phyloP scores from a whole-genome alignment of 345 rosid genomes.

The Geranium rotundifolium region DNA sequence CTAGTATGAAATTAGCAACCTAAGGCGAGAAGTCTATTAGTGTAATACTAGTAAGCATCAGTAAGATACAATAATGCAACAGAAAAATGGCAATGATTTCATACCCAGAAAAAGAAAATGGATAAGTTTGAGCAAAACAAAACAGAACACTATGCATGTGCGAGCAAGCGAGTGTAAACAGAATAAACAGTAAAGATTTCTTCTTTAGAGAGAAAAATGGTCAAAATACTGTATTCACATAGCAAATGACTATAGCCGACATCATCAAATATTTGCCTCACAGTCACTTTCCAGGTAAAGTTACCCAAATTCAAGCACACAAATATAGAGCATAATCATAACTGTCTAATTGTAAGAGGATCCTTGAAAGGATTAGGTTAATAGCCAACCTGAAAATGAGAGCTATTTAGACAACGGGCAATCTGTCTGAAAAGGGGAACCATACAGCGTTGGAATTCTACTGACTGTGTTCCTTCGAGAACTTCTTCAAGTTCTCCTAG shows the following conservation, averaged over 20 bases:
- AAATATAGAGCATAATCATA: not conserved
- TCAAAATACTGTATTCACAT: too few relatives aligned
- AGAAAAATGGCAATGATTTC: too few relatives aligned
- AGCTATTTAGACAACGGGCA: slow-evolving; percentile 39
- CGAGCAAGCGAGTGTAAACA: not conserved
- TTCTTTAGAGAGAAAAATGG: too few relatives aligned
- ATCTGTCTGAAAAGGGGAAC: slow-evolving; percentile 43
- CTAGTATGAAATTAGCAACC: too few relatives aligned
- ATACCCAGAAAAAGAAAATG: too few relatives aligned
- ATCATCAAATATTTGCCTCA: not conserved
- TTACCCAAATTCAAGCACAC: not conserved
- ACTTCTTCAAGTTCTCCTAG: slow-evolving; percentile 51
- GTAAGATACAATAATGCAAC: too few relatives aligned
- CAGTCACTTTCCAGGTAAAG: not conserved
- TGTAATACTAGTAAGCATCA: too few relatives aligned
- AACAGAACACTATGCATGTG: not conserved
- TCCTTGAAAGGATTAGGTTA: not conserved
- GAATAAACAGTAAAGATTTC: too few relatives aligned
- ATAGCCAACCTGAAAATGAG: slow-evolving; percentile 36
- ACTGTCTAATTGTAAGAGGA: not conserved
- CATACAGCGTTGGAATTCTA: slow-evolving; percentile 41
- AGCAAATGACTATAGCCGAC: not conserved
- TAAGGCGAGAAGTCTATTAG: too few relatives aligned
- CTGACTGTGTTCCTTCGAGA: slow-evolving; percentile 36
- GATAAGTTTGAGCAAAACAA: not conserved